Evolutionary conservation across 1,139 yeast species (phyloP).

Genomic region (Scheffersomyces titani): DNA sequence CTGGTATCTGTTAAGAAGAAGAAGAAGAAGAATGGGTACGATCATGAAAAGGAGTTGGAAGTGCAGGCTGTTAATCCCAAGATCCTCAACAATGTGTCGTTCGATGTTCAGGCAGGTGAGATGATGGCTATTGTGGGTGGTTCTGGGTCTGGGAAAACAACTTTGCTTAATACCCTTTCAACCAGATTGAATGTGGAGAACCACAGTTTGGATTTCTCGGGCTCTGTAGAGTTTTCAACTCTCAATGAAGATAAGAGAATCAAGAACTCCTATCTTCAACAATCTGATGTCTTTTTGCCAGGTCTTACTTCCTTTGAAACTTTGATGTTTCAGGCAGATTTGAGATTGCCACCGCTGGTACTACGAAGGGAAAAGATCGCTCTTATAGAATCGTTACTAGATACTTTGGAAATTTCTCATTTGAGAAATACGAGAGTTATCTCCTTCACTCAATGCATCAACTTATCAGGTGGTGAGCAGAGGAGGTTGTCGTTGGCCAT

Average conservation of each 20-base stretch:
- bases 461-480: slow-evolving; percentile 25
- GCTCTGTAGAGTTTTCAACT: slow-evolving; percentile 44
- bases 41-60: slow-evolving; percentile 8
- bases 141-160: slow-evolving; percentile 27
- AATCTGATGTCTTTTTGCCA: slow-evolving; percentile 22
- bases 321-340: slow-evolving; percentile 20
- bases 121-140: slow-evolving; percentile 29
- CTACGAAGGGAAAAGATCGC: slow-evolving; percentile 10
- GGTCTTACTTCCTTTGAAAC: slow-evolving; percentile 25
- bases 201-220: slow-evolving; percentile 27
- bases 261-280: slow-evolving; percentile 23
- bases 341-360: slow-evolving; percentile 17
- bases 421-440: slow-evolving; percentile 15
- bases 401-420: slow-evolving; percentile 19
- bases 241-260: slow-evolving; percentile 9
- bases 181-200: slow-evolving; percentile 17
- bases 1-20: slow-evolving; percentile 10
- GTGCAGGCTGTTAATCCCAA: neutral
- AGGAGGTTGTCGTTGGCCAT: slow-evolving; percentile 23
- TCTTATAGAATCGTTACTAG: slow-evolving; percentile 17
- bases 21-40: slow-evolving; percentile 10
- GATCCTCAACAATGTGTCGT: slow-evolving; percentile 21
- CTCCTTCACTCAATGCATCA: slow-evolving; percentile 16
- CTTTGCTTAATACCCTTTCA: slow-evolving; percentile 24
- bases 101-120: slow-evolving; percentile 18